A percentile compares a stretch with the other conserved stretches of the same genome.
These are phyloP conservation scores for Hevea brasiliensis DNA, from an alignment of 345 rosid genomes.

Conservation along the genomic window DNA sequence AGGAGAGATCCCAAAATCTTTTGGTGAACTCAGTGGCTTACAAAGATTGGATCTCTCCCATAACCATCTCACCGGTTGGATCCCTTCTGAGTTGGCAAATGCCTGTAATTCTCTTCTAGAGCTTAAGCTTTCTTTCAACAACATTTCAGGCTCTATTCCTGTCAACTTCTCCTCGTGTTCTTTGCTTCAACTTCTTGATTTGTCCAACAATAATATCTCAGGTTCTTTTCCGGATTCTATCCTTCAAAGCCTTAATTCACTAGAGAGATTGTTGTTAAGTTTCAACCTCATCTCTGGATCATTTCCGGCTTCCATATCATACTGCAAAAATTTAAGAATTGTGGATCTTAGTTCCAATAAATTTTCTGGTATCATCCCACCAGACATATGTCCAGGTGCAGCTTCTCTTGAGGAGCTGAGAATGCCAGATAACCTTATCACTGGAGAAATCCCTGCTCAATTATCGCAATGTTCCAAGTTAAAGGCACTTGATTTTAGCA, in stretches of 20 bases:
- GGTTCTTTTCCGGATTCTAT: slow-evolving; percentile 69
- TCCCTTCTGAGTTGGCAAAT: slow-evolving; percentile 73
- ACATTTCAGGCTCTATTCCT: slow-evolving; percentile 78
- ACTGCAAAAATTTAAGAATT: slow-evolving; percentile 61
- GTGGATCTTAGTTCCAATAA: slow-evolving; percentile 78
- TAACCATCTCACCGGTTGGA: slow-evolving; percentile 77
- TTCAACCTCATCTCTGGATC: slow-evolving; percentile 67
- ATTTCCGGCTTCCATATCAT: slow-evolving; percentile 67
- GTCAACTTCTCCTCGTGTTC: slow-evolving; percentile 63
- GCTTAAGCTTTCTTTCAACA: slow-evolving; percentile 64
- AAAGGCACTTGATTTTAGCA: slow-evolving; percentile 72
- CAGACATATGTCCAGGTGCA: slow-evolving; percentile 82
- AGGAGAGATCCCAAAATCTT: slow-evolving; percentile 63
- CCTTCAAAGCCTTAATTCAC: slow-evolving; percentile 53
- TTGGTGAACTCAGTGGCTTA: slow-evolving; percentile 53
- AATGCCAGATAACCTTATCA: slow-evolving; percentile 73
- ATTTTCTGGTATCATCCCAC: slow-evolving; percentile 71
- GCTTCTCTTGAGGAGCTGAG: slow-evolving; percentile 72
- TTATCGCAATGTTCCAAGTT: slow-evolving; percentile 80
- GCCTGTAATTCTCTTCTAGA: slow-evolving; percentile 62
- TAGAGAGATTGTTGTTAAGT: slow-evolving; percentile 67
- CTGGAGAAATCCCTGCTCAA: slow-evolving; percentile 68
- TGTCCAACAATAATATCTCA: slow-evolving; percentile 82
- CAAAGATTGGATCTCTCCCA: slow-evolving; percentile 77
- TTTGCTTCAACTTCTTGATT: slow-evolving; percentile 64